Base-by-base conservation (phyloP, 768 basidiomycete species). In the Cystobasidium onofrii region DNA sequence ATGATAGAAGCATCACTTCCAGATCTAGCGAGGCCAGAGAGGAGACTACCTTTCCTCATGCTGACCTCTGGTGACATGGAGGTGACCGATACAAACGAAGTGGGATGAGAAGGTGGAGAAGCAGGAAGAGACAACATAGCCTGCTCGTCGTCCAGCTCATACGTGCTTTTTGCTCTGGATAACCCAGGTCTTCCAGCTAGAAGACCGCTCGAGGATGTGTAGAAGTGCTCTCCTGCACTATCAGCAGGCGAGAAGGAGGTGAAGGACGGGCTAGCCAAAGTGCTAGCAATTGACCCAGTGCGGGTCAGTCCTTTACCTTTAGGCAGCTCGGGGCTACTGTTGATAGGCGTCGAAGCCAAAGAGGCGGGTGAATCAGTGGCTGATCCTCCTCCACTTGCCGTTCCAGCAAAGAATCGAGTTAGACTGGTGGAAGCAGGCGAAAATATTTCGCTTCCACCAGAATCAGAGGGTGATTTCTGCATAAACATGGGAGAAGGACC, bases 101-200 rank as follows among this genome's bases (percentile, higher is more conserved):
- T 60, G 31, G 57, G 57, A 60, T 60, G 57, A 15, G 57, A 60
- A 12, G 57, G 57, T 27, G 57, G 57, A 60, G 57, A 60, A 60
- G 57, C 57, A 60, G 57, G 57, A 17, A 60, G 33, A 20, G 57
- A 60, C 33, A 29, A 7, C 57, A 60, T 60, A 34, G 57, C 33
- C 20, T 29, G 25, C 15, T 34, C 33, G 15, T 60, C 57, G 2
- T 60, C 57, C 15, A 60, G 57, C 10, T 34, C 33, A 13, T 29
- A 60, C 33, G 29, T 34, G 23, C 57, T 60, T 15, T 34, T 34
- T 13, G 29, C 33, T 60, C 57, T 27, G 6, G 17, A 15, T 27
- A 60, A 27, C 12, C 13, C 29, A 27, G 6, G 57, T 17, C 57
- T 34, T 29, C 57, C 57, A 34, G 33, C 57, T 39, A 39, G 39